phyloP scores from a whole-genome alignment of 2,329 filamentous ascomycete genomes.

The Apiospora marii region DNA sequence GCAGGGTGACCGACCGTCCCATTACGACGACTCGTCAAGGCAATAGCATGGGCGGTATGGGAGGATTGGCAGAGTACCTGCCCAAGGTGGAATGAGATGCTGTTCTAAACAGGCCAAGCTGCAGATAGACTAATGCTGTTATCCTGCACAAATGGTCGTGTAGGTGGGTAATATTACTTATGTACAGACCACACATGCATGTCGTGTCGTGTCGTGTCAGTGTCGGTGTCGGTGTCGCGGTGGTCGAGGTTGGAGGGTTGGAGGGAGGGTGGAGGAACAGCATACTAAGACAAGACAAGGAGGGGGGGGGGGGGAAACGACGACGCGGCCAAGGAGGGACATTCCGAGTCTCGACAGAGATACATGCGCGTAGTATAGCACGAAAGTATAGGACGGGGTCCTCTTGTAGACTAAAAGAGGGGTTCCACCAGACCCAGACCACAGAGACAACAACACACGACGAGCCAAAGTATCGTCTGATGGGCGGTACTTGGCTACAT shows the following conservation, averaged over 20 bases:
- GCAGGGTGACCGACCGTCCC: conserved; percentile 14
- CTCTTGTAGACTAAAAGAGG: conserved; percentile 16
- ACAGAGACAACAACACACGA: conserved; percentile 6
- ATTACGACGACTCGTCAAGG: conserved; percentile 22
- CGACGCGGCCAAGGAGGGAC: conserved; percentile 7
- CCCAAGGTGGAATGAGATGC: conserved; percentile 20
- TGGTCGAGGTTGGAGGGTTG: conserved; percentile 16
- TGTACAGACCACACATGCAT: conserved; percentile 6
- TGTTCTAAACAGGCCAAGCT: conserved; percentile 14
- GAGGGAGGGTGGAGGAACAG: conserved; percentile 13
- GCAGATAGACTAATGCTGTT: conserved; percentile 15
- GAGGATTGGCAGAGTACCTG: conserved; percentile 22
- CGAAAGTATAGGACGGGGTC: conserved; percentile 12
- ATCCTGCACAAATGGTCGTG: conserved; percentile 25
- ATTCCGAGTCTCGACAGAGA: background rate
- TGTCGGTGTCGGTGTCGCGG: background rate
- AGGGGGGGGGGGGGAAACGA: background rate
- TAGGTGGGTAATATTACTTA: conserved; percentile 21
- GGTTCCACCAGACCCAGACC: conserved; percentile 19
- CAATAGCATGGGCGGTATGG: conserved; percentile 22
- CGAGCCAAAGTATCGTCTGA: conserved; percentile 20
- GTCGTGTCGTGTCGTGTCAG: conserved; percentile 19
- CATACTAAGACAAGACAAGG: conserved; percentile 12
- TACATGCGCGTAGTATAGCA: background rate
- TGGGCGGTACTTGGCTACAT: conserved; percentile 13